Evolutionary conservation across 1,284 basidiomycete genomes (phyloP), one percentile per base, ranked within the genome.

Genomic region (Cutaneotrichosporon sp.): DNA sequence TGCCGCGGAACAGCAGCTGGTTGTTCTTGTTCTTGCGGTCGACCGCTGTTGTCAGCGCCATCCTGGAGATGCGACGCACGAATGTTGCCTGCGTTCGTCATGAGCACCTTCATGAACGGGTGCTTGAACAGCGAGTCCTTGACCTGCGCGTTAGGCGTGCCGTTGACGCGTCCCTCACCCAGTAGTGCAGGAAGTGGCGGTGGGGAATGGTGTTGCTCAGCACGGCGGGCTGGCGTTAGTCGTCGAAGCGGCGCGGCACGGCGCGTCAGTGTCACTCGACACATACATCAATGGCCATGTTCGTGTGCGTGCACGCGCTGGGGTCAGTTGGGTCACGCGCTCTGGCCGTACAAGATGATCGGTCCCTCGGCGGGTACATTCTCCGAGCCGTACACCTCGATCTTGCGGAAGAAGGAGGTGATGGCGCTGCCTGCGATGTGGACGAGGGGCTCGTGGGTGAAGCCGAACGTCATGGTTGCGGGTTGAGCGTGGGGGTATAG

Each of bases 1-100:
- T 97, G 25, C 92, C 90, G 64, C 86, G 85, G 81, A 97, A 95
- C n/a, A 98, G 83, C 33, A 87, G 84, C 67, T 90, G 90, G 64
- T 92, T 89, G 81, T 95, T 91, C 81, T 91, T 94, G 67, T 84
- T 91, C 81, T 91, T 92, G 60, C 95, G 86, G 78, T 97, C 94
- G 46, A 98, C 95, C 34, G 94, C 93, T 78, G 42, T 10, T 16
- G 47, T 54, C 29, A 56, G 54, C 46, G 24, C 1, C 13, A 24
- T 6, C 11, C 24, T 34, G 10, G 20, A 1, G 10, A 6, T 6
- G 1, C 14, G n/a, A 66, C 73, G 31, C 50, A 77, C 75, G 67
- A 67, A 98, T 95, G 77, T 97, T 97, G 20, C 95, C 93, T 5
- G 93, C 89, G 64, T 90, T 90, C 59, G 86, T 85, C n/a, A 98